These are phyloP conservation scores for Hansenula lynferdii DNA, from an alignment of 1,139 yeast species.

Conservation along the genomic window DNA sequence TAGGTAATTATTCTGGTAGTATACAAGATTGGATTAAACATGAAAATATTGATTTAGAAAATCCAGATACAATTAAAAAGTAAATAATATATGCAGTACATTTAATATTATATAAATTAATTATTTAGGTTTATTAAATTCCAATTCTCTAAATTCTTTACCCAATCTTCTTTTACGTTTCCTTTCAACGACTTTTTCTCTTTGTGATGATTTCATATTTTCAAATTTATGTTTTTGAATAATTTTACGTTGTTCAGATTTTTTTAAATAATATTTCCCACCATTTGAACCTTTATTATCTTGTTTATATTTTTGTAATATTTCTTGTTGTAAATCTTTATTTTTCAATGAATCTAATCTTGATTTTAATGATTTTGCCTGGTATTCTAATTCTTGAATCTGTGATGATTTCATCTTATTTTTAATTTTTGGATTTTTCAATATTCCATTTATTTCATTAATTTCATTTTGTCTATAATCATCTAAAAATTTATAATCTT, in stretches of 20 bases:
- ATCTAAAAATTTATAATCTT: slow-evolving; percentile 79
- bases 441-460: slow-evolving; percentile 47
- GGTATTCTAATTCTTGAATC: slow-evolving; percentile 45
- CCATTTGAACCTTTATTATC: slow-evolving; percentile 29
- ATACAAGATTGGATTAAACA: slow-evolving; percentile 72
- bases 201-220: slow-evolving; percentile 73
- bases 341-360: slow-evolving; percentile 73
- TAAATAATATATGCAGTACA: too few species aligned
- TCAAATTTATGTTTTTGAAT: slow-evolving; percentile 88
- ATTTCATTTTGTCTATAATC: slow-evolving; percentile 78
- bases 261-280: slow-evolving; percentile 58
- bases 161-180: slow-evolving; percentile 92
- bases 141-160: slow-evolving; percentile 81
- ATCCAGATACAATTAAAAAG: slow-evolving; percentile 3
- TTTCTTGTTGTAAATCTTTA: slow-evolving; percentile 67
- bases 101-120: slow-evolving; percentile 5
- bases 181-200: slow-evolving; percentile 86
- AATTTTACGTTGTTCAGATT: slow-evolving; percentile 77
- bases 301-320: slow-evolving; percentile 36
- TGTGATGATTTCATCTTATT: slow-evolving; percentile 43
- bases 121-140: slow-evolving; percentile 38
- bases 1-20: slow-evolving; percentile 80
- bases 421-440: slow-evolving; percentile 51
- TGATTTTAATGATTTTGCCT: slow-evolving; percentile 61
- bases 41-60: slow-evolving; percentile 7